Evolutionary conservation across 176 grass and related monocot genomes (phyloP), one percentile per base, ranked within the genome.

Genomic region (Canna indica): DNA sequence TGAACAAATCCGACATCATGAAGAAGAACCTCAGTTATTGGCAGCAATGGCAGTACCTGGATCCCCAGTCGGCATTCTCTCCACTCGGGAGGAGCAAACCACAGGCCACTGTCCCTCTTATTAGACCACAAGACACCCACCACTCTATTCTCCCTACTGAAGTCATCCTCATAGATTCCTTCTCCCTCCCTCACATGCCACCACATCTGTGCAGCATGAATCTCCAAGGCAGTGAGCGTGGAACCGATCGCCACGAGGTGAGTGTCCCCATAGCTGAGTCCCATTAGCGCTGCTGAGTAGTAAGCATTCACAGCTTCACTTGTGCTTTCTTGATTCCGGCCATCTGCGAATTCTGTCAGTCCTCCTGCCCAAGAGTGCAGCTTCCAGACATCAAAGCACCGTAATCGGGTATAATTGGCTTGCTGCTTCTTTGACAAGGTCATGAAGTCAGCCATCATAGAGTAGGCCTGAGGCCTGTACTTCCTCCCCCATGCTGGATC

Each of bases 321-420:
- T 0, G 94, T 90, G 80, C 94, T 99, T 75, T 99, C 86, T 77
- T 99, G 94, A 72, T 99, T 99, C 41, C 94, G 88, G 17, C 94
- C 94, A 70, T 93, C 86, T 0, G 53, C 86, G 25, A 99, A 99
- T 65, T 99, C 94, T 0, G 89, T 93, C 13, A 99, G 67, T 0
- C 94, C 94, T 12, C 89, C 89, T 0, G 84, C 89, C 89, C 94
- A 99, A 59, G 89, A 99, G 74, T 99, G 94, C 32, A 99, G 80
- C 84, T 93, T 90, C 94, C 94, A 99, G 3, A 92, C 65, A 70
- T 99, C 89, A 30, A 93, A 99, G 69, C 74, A 87, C 71, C 94
- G 67, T 17, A 93, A 78, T 16, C 82, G 39, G 14, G 89, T 82
- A 71, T 90, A 99, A 61, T 71, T 82, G 1, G 77, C 72, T 2